Percentiles rank a stretch among this genome's conserved stretches.
Conservation (phyloP, 805 yeast genomes). For the Hanseniaspora thailandica region DNA sequence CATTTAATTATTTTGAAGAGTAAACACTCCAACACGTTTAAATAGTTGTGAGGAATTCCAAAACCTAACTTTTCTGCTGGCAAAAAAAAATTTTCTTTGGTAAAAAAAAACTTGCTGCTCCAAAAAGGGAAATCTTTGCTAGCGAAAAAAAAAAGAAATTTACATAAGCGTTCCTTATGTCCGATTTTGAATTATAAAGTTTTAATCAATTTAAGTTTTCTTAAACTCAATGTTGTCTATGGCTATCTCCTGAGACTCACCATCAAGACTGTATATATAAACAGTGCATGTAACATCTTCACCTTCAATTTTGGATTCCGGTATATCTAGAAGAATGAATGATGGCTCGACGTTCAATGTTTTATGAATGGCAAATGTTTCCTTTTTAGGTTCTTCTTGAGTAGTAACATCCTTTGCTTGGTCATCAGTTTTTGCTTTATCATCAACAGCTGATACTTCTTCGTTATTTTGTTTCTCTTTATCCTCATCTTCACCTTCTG, state of each 20-base stretch:
- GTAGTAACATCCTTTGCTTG: too few relatives aligned
- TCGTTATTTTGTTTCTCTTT: constrained; percentile 10
- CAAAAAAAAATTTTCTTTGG: too few relatives aligned
- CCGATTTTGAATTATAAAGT: neutral
- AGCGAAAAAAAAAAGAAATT: neutral
- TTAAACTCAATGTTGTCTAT: constrained; percentile 75
- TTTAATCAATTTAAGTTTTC: constrained; percentile 30
- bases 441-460: constrained; percentile 14
- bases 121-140: neutral
- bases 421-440: constrained; percentile 16
- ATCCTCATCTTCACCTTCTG: constrained; percentile 13
- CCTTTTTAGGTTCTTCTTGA: constrained; percentile 9
- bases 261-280: constrained; percentile 61
- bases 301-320: constrained; percentile 21
- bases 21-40: neutral
- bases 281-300: constrained; percentile 58
- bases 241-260: constrained; percentile 65
- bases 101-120: neutral
- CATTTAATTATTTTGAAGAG: too few relatives aligned
- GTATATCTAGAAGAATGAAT: constrained; percentile 9
- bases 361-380: constrained; percentile 3
- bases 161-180: neutral
- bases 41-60: neutral
- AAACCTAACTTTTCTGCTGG: neutral
- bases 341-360: neutral